phyloP scores from a whole-genome alignment of 148 eudicot species.

The Diospyros kaki region DNA sequence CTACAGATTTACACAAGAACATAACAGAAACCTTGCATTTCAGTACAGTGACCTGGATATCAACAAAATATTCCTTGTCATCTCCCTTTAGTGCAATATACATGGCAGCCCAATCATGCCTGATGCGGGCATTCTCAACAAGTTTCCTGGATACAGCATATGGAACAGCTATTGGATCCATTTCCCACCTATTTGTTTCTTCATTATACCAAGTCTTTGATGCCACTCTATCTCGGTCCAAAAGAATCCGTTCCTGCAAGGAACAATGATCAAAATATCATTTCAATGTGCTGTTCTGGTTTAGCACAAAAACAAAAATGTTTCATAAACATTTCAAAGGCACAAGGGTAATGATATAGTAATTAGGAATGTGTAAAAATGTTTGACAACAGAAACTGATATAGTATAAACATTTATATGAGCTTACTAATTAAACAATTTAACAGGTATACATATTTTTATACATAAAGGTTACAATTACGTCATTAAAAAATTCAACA shows the following conservation, averaged over 20 bases:
- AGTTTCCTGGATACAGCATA: constrained; percentile 75
- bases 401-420: no score
- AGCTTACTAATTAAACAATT: no score
- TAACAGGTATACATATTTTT: no score
- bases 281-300: no score
- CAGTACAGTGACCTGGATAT: constrained; percentile 44
- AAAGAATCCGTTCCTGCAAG: constrained; percentile 62
- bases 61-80: constrained; percentile 70
- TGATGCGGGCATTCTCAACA: constrained; percentile 65
- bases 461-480: no score
- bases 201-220: constrained; percentile 71
- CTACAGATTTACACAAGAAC: constrained; percentile 3
- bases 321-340: no score
- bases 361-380: no score
- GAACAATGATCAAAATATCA: neutral
- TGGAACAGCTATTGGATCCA: constrained; percentile 86
- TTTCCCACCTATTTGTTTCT: constrained; percentile 72
- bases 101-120: constrained; percentile 93
- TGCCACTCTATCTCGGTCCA: constrained; percentile 81
- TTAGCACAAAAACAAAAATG: no score
- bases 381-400: no score
- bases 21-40: neutral
- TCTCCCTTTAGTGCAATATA: constrained; percentile 70
- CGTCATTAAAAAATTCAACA: no score
- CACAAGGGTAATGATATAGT: no score